Base-by-base conservation (phyloP, 192 early-diverging fungal genomes). In the Gryganskiella cystojenkinii region DNA sequence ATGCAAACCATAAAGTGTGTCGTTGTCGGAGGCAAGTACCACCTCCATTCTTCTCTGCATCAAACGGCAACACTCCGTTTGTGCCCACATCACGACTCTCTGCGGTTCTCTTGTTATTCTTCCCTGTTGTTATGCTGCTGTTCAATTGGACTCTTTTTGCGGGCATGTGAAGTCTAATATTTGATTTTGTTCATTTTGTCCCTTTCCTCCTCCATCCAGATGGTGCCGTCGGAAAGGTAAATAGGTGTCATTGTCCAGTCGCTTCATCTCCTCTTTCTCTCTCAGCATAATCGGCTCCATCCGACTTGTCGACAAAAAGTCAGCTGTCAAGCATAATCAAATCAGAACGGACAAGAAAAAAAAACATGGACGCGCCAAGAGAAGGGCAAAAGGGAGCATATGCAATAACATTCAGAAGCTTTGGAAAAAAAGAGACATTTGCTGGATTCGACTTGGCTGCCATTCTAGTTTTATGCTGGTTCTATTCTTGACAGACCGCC, bases 1-100 rank as follows among this genome's bases (percentile, higher is more conserved):
- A 93, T 92, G 92, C 92, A 92, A 70, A 92, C 91, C 46, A 92
- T 94, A 64, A 93, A 93, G 82, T 93, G 92, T 80, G 90, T 91
- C 40, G 91, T 92, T 53, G 91, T 92, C 22, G 91, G 91, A 63
- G 71, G 71, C 71, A 73, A 73, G 71, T 73, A 24, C 27, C 20
- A 24, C 15, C n/a, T 30, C 35, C 31, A 24, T 22, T 9, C 24
- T 25, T 35, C 20, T 40, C 34, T 1, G n/a, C n/a, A n/a, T n/a
- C n/a, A n/a, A n/a, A n/a, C n/a, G n/a, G n/a, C n/a, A n/a, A n/a
- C n/a, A n/a, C 35, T 56, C 35, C 13, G 7, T n/a, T 35, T 35
- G 15, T 25, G 17, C 30, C 19, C 17, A 10, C 53, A 31, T 30
- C 4, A 13, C 22, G 17, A 15, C 31, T 33, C 4, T 4, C 53